Percentiles rank a stretch among this genome's conserved stretches.
Evolutionary conservation across 768 basidiomycete species (phyloP).

Genomic region (Serendipita sp.): DNA sequence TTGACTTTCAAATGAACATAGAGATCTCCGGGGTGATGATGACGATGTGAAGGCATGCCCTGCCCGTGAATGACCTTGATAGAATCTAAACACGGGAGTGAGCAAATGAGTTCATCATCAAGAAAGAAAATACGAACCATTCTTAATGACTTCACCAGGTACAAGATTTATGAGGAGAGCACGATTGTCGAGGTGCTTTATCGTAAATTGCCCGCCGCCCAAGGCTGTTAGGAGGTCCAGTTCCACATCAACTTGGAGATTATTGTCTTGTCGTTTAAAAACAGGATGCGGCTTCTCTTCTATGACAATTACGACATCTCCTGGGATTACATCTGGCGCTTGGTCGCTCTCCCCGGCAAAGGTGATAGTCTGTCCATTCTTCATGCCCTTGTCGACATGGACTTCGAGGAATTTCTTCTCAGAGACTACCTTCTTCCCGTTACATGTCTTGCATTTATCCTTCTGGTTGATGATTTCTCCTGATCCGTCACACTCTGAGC

Average conservation of each 20-base stretch:
- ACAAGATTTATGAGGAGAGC: constrained; percentile 66
- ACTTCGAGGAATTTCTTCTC: constrained; percentile 98
- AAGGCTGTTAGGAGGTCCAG: constrained; percentile 87
- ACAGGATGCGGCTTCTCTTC: constrained; percentile 84
- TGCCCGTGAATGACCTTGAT: constrained; percentile 77
- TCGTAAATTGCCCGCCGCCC: constrained; percentile 76
- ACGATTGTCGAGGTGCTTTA: constrained; percentile 89
- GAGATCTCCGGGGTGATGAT: constrained; percentile 92
- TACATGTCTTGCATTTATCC: constrained; percentile 83
- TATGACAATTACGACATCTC: constrained; percentile 87
- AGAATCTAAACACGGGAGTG: constrained; percentile 6
- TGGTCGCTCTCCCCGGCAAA: constrained; percentile 89
- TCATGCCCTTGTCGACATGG: constrained; percentile 97
- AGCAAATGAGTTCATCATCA: neutral
- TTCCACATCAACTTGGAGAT: constrained; percentile 74
- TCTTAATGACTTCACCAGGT: constrained; percentile 84
- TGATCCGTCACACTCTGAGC: constrained; percentile 83
- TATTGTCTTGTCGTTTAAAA: constrained; percentile 79
- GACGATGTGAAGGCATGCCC: constrained; percentile 97
- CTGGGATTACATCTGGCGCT: constrained; percentile 71
- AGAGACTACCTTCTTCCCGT: constrained; percentile 83
- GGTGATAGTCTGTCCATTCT: constrained; percentile 75
- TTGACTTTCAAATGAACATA: constrained; percentile 72
- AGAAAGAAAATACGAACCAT: constrained; percentile 41
- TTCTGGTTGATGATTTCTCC: constrained; percentile 91